phyloP scores from a whole-genome alignment of 2,329 filamentous ascomycete species.

The Talaromyces marneffei region DNA sequence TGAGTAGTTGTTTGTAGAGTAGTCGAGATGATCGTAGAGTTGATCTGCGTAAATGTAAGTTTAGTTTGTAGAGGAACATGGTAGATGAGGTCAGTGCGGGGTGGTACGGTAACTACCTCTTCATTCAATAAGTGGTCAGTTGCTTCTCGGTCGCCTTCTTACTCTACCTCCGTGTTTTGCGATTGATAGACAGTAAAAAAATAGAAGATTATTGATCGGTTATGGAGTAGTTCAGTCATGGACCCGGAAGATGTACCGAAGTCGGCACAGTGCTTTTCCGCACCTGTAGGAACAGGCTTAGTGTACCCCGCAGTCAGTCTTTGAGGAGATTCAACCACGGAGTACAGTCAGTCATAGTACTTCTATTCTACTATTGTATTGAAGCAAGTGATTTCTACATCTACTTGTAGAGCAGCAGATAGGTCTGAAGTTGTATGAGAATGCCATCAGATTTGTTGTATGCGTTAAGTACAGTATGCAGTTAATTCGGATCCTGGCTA shows the following conservation, averaged over 20 bases:
- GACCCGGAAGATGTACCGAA: constrained; percentile 1
- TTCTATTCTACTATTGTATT: background rate
- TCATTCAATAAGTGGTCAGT: background rate
- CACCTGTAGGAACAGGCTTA: background rate
- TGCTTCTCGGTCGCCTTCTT: background rate
- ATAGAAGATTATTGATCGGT: background rate
- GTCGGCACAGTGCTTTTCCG: constrained; percentile 7
- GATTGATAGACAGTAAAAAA: background rate
- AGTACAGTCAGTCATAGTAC: too few species aligned
- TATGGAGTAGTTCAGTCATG: background rate
- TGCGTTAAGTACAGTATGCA: background rate
- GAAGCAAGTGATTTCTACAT: background rate
- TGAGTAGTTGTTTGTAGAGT: background rate
- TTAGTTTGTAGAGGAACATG: background rate
- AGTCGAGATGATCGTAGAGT: background rate
- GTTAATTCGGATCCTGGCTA: background rate
- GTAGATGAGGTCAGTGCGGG: background rate
- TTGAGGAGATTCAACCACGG: too few species aligned
- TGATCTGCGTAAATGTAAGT: background rate
- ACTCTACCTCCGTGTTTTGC: background rate
- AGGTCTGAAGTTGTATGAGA: background rate
- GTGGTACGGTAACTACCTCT: background rate
- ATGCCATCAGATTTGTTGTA: background rate
- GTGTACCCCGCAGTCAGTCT: background rate
- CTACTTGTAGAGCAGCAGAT: background rate